Conservation (phyloP, 148 eudicot species). For the Arbutus unedo region DNA sequence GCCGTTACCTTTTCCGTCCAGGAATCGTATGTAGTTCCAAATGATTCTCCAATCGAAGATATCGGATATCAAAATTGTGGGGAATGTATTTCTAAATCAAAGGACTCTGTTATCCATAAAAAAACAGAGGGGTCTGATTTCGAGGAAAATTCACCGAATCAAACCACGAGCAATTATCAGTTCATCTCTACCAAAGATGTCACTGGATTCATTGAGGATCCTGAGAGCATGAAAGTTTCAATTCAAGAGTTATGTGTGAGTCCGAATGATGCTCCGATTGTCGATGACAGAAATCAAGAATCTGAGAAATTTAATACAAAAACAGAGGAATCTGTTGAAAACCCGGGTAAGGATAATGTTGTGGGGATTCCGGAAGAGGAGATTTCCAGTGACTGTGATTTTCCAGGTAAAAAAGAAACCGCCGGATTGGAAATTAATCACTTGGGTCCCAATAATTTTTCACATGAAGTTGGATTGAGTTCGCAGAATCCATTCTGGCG, state of each 20-base stretch:
- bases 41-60: slow-evolving; percentile 17
- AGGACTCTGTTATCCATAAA: background rate
- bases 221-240: background rate
- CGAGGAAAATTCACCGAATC: background rate
- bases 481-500: slow-evolving; percentile 16
- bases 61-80: background rate
- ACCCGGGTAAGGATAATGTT: slow-evolving; percentile 8
- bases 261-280: background rate
- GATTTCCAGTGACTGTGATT: slow-evolving; percentile 10
- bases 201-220: background rate
- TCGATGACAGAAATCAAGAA: background rate
- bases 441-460: slow-evolving; percentile 16
- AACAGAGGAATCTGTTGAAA: slow-evolving; percentile 16
- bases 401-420: slow-evolving; percentile 7
- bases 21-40: slow-evolving; percentile 46
- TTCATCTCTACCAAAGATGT: background rate
- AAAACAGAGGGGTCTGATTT: background rate
- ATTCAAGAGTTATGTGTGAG: background rate
- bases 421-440: background rate
- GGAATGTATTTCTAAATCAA: background rate
- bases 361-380: slow-evolving; percentile 10
- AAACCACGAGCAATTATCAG: background rate
- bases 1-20: slow-evolving; percentile 45
- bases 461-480: slow-evolving; percentile 24
- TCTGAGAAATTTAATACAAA: slow-evolving; percentile 5